Base-by-base conservation (phyloP, 192 early-diverging fungal species). In the Chytriomyces confervae region DNA sequence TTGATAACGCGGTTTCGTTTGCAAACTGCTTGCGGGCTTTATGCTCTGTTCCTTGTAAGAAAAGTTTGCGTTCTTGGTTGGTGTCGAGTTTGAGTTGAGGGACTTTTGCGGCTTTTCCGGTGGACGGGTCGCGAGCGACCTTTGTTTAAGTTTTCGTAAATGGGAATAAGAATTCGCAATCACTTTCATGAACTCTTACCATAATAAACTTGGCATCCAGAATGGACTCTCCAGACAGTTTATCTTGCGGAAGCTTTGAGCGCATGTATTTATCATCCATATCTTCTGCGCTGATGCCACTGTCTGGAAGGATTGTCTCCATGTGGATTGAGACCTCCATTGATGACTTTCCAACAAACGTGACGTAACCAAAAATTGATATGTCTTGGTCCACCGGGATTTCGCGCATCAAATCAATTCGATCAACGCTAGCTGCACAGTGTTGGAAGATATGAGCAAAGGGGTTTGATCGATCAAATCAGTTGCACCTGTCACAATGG, bases 151-250 rank as follows among this genome's bases (percentile, higher is more conserved):
- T 36, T 36, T 36, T 36, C 24, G 24, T 27, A 27, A 27, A 27
- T 27, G 24, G 0, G 24, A 27, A 1, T 6, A 18, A 49, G 47
- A 11, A 49, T 20, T 5, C 18, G 16, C 5, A 10, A 50, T 29
- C 13, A 16, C 18, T 49, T 24, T 20, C 13, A n/a, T 50, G 7
- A 16, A 20, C 43, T 8, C 16, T 24, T 24, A 72, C 77, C 95
- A 96, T 97, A 5, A 92, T 95, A 76, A 97, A 95, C 72, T 92
- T 89, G 29, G 95, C 93, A 18, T 86, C 84, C 23, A 96, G 88
- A 20, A 74, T 60, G 29, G 50, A 8, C 29, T 27, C n/a, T 10
- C 45, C 47, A 24, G 60, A 36, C 36, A 74, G 29, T 20, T 62
- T 45, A 7, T 43, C 45, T 8, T 36, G 61, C 10, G 65, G 63